Base-by-base conservation (phyloP, 164 flowering plant genomes). In the Tetracentron sinense region DNA sequence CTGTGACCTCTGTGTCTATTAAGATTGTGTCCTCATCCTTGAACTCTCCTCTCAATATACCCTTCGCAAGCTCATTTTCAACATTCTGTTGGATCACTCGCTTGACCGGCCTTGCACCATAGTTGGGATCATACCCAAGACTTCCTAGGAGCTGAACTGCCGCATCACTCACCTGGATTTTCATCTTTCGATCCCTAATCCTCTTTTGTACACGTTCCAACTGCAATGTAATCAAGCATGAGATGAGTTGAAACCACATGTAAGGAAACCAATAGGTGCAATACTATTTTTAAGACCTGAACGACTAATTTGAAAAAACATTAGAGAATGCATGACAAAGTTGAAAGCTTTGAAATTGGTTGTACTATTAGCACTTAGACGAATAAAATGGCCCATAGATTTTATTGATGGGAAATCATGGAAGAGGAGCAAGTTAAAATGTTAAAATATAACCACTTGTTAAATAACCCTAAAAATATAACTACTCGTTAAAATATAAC, bases 41-140 rank as follows among this genome's bases (percentile, higher is more conserved):
- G 66, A 89, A 88, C 1, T 95, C 96, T 14, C 97, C 99, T 72
- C 96, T 84, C 69, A 95, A 70, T 26, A 91, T 95, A 47, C 96
- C 97, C 78, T 88, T 95, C 26, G 99, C 99, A 27, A 95, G 83
- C 67, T 89, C 96, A 38, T 89, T 95, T 66, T 95, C 97, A 1
- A 92, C 86, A 23, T 91, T 61, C 68, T 88, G 99, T 54, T 95
- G 99, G 66, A 92, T 92, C 65, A 89, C 96, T 10, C 97, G 81
- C 79, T 94, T 94, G 20, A 91, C 97, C 1, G 97, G 97, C 71
- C 99, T 78, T 16, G 99, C 99, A 26, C 99, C 99, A 58, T 94
- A 94, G 79, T 79, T 91, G 7, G 96, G 96, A 60, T 94, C 99
- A 61, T 94, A 91, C 8, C 97, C 99, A 26, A 94, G 93, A 64